Conservation (phyloP, 202 grass and related monocot species). For the Carex arenaria region DNA sequence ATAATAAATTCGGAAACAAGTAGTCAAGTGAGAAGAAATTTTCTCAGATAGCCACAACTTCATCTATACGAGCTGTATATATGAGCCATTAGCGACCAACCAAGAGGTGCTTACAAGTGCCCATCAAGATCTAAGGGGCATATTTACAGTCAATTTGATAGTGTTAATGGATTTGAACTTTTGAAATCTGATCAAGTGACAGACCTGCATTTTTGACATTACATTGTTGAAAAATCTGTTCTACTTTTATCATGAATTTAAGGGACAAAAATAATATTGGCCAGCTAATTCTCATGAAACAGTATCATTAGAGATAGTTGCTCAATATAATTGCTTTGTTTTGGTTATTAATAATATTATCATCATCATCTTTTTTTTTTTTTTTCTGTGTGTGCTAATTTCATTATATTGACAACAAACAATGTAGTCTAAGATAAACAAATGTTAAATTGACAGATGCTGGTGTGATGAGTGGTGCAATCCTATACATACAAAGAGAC, state of each 20-base stretch:
- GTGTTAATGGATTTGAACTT: background rate
- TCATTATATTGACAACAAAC: background rate
- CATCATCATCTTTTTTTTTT: background rate
- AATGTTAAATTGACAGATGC: constrained; percentile 47
- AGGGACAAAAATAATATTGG: background rate
- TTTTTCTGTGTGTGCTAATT: background rate
- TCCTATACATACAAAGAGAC: constrained; percentile 86
- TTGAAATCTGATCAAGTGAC: background rate
- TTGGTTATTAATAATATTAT: too few relatives aligned
- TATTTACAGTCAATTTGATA: background rate
- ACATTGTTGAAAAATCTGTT: background rate
- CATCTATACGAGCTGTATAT: too few relatives aligned
- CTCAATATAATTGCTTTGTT: background rate
- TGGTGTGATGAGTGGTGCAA: constrained; percentile 76
- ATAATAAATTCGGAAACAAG: background rate
- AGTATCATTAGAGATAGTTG: background rate
- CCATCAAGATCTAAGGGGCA: background rate
- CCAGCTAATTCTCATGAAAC: background rate
- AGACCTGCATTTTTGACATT: background rate
- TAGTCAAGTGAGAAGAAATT: background rate
- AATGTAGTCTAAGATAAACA: background rate
- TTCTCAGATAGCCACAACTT: too few relatives aligned
- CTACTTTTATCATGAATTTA: background rate
- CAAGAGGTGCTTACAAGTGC: too few relatives aligned
- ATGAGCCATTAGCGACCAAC: too few relatives aligned